phyloP scores from a whole-genome alignment of 495 filamentous ascomycete genomes.

The Daldinia concentrica region DNA sequence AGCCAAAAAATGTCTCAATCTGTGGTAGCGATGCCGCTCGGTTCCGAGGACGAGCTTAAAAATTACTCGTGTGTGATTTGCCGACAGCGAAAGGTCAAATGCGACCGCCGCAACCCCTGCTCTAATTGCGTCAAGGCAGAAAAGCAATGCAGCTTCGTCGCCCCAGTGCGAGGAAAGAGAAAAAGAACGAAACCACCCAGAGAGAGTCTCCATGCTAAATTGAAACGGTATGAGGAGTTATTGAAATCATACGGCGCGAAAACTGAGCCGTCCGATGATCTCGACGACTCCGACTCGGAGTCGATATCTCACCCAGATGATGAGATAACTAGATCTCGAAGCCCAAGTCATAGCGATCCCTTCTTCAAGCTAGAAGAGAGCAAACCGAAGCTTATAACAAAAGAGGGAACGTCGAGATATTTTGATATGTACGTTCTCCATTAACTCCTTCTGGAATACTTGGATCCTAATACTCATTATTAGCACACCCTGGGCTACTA shows the following conservation, averaged over 20 bases:
- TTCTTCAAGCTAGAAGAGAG: slow-evolving; percentile 14
- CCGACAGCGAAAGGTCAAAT: slow-evolving; percentile 75
- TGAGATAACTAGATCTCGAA: slow-evolving; percentile 8
- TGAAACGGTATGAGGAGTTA: slow-evolving; percentile 47
- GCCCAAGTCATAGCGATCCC: background rate
- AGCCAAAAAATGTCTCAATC: slow-evolving; percentile 15
- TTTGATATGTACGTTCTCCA: slow-evolving; percentile 23
- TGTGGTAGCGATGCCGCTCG: background rate
- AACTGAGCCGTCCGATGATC: slow-evolving; percentile 21
- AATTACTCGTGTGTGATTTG: slow-evolving; percentile 54
- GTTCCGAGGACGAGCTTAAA: background rate
- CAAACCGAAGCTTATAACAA: slow-evolving; percentile 29
- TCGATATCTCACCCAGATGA: slow-evolving; percentile 15
- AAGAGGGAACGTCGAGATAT: slow-evolving; percentile 33
- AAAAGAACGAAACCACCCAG: slow-evolving; percentile 50
- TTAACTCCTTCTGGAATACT: background rate
- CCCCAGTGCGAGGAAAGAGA: slow-evolving; percentile 54
- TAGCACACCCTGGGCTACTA: slow-evolving; percentile 25
- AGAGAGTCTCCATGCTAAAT: slow-evolving; percentile 47
- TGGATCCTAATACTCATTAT: background rate
- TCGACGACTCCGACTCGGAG: slow-evolving; percentile 29
- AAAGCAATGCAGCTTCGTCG: slow-evolving; percentile 54
- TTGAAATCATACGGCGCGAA: slow-evolving; percentile 34
- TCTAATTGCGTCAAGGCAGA: slow-evolving; percentile 57
- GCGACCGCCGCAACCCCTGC: slow-evolving; percentile 59